Conservation (phyloP, 75 land plant species). For the Isoetes taiwanensis region DNA sequence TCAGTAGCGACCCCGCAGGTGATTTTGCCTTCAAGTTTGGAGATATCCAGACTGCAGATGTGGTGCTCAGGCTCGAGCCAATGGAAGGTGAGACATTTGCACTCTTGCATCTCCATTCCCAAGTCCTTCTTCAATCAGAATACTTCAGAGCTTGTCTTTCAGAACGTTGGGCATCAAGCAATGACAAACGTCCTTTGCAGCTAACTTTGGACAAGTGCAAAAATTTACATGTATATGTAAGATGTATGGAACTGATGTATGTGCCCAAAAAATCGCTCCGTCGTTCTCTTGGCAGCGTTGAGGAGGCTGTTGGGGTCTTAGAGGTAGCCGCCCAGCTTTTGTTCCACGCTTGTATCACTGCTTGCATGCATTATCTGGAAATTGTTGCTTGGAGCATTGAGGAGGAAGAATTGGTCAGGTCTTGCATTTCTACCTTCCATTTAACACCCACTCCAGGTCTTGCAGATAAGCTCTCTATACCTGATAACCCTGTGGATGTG, state of each 20-base stretch:
- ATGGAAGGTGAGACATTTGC: slow-evolving; percentile 16
- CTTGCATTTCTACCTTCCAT: slow-evolving; percentile 19
- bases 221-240: slow-evolving; percentile 13
- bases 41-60: slow-evolving; percentile 23
- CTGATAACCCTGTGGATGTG: slow-evolving; percentile 22
- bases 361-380: slow-evolving; percentile 33
- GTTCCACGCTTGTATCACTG: slow-evolving; percentile 22
- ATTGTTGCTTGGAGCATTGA: slow-evolving; percentile 23
- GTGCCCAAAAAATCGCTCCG: slow-evolving; percentile 15
- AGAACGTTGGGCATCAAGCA: slow-evolving; percentile 22
- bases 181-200: slow-evolving; percentile 9
- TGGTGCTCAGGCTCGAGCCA: slow-evolving; percentile 14
- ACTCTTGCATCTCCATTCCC: slow-evolving; percentile 22
- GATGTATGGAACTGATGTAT: slow-evolving; percentile 24
- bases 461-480: slow-evolving; percentile 20
- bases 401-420: slow-evolving; percentile 12
- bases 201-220: slow-evolving; percentile 16
- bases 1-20: no score
- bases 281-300: slow-evolving; percentile 14
- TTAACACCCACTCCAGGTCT: slow-evolving; percentile 22
- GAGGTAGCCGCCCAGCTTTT: slow-evolving; percentile 32
- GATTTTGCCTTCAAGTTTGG: no score
- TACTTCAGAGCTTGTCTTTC: slow-evolving; percentile 25
- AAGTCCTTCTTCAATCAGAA: slow-evolving; percentile 17
- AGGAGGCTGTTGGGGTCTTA: slow-evolving; percentile 24